Percentiles rank a stretch among this genome's conserved stretches.
phyloP scores from a whole-genome alignment of 306 rosid genomes.

The Leucaena leucocephala region DNA sequence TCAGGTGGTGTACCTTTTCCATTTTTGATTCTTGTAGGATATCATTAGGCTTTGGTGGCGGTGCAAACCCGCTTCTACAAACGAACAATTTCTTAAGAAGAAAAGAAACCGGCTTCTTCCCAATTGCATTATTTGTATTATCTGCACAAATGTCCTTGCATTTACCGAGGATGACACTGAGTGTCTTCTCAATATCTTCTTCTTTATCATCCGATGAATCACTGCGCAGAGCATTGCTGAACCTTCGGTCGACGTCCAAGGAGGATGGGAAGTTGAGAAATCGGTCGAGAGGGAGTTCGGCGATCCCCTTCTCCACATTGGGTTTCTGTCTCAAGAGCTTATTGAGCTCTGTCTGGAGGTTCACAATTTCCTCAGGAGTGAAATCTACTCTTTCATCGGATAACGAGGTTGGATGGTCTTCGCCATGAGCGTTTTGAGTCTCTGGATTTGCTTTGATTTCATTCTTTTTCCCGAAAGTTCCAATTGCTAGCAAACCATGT shows the following conservation, averaged over 20 bases:
- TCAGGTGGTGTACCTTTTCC: slow-evolving; percentile 62
- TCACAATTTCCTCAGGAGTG: slow-evolving; percentile 75
- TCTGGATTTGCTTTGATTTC: slow-evolving; percentile 47
- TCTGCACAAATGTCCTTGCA: slow-evolving; percentile 70
- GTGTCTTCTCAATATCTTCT: slow-evolving; percentile 71
- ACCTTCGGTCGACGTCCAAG: slow-evolving; percentile 73
- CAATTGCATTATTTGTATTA: slow-evolving; percentile 50
- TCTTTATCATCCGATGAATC: slow-evolving; percentile 45
- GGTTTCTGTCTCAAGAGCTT: slow-evolving; percentile 63
- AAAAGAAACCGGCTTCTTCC: slow-evolving; percentile 71
- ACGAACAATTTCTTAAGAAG: slow-evolving; percentile 77
- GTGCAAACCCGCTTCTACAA: slow-evolving; percentile 65
- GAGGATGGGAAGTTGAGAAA: slow-evolving; percentile 83
- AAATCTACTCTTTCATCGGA: slow-evolving; percentile 57
- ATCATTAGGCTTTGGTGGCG: slow-evolving; percentile 62
- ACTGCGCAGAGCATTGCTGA: slow-evolving; percentile 47
- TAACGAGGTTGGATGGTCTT: slow-evolving; percentile 54
- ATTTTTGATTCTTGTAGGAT: slow-evolving; percentile 73
- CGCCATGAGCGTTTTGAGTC: slow-evolving; percentile 32
- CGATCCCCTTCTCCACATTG: slow-evolving; percentile 52
- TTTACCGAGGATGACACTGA: slow-evolving; percentile 62
- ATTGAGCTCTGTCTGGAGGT: slow-evolving; percentile 60
- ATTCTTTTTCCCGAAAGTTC: slow-evolving; percentile 75
- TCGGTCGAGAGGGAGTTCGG: slow-evolving; percentile 77
- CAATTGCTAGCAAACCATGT: slow-evolving; percentile 72